Conservation (phyloP, 768 basidiomycete genomes). For the Lactarius sanguifluus region DNA sequence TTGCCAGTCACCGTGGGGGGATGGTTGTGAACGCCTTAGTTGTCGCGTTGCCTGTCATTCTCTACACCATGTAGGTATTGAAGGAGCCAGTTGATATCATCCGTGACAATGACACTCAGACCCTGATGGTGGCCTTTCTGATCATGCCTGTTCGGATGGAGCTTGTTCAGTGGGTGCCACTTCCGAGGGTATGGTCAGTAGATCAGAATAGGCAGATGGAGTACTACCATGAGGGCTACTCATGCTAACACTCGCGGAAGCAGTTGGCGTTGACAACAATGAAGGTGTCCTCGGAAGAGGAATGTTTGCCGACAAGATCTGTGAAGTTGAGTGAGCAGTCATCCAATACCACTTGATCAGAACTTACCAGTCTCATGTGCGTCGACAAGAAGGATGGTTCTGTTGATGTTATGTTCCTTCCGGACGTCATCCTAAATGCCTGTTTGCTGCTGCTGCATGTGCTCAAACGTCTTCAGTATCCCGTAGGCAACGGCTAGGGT, state of each 20-base stretch:
- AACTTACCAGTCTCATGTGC: conserved; percentile 34
- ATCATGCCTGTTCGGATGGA: neutral
- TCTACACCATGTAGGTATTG: too few species aligned
- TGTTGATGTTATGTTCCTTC: too few species aligned
- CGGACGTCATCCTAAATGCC: too few species aligned
- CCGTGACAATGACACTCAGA: too few species aligned
- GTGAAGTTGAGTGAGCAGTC: conserved; percentile 16
- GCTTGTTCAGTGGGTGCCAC: conserved; percentile 5
- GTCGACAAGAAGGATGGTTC: conserved; percentile 59
- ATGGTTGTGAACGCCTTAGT: too few species aligned
- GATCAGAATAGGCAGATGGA: conserved; percentile 50
- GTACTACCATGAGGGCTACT: conserved; percentile 47
- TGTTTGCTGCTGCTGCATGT: too few species aligned
- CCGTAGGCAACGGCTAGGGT: too few species aligned
- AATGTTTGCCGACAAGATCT: conserved; percentile 38
- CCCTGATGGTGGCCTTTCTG: neutral
- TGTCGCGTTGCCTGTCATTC: too few species aligned
- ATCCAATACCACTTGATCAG: conserved; percentile 2
- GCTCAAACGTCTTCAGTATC: too few species aligned
- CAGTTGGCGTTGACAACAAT: conserved; percentile 39
- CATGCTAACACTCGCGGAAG: conserved; percentile 48
- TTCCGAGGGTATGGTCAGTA: conserved; percentile 47
- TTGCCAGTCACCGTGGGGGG: too few species aligned
- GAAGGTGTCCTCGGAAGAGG: conserved; percentile 39
- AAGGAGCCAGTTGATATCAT: too few species aligned